Base-by-base conservation (phyloP, 2,329 filamentous ascomycete species). In the Arthrobotrys sinensis region DNA sequence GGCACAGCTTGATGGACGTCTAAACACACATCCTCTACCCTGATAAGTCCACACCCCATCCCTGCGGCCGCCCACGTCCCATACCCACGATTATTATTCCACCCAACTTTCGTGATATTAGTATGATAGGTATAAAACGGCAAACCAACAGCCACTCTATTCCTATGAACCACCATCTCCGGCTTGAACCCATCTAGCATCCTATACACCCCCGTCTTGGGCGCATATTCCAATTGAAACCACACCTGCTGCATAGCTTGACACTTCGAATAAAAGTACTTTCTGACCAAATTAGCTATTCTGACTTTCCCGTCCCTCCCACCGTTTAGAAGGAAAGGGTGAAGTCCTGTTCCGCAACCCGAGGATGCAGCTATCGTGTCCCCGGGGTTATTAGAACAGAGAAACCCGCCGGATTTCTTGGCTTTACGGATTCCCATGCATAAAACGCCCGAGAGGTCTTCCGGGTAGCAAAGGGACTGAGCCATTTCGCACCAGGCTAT, bases 21-120 rank as follows among this genome's bases (percentile, higher is more conserved):
- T 45, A 79, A 57, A 12, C 81, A 81, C 28, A 88, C 71, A 82
- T 88, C 87, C 81, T 88, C 86, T 0, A 88, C 85, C 64, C 86
- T 85, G 43, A 88, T 71, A 71, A 88, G 79, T 8, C 87, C 87
- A 82, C 84, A 84, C 1, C 84, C 86, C 82, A 86, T 85, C 1
- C 86, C 87, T 16, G 86, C 87, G 4, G 86, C 86, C 5, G 87
- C 87, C 87, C 87, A 88, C 0, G 86, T 86, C 5, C 85, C 87
- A 72, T 82, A 86, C 48, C 83, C 84, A 21, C 86, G 34, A 81
- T 88, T 88, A n/a, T 85, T 85, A 81, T 88, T 88, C 87, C 87
- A 88, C 12, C 84, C 83, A 52, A 88, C 80, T 7, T 83, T 82
- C 16, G 85, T 86, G 4, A 87, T 82, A 1, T 84, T 85, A 10